Evolutionary conservation across 768 basidiomycete species (phyloP), one percentile per base, ranked within the genome.

Genomic region (Amanita thiersii): DNA sequence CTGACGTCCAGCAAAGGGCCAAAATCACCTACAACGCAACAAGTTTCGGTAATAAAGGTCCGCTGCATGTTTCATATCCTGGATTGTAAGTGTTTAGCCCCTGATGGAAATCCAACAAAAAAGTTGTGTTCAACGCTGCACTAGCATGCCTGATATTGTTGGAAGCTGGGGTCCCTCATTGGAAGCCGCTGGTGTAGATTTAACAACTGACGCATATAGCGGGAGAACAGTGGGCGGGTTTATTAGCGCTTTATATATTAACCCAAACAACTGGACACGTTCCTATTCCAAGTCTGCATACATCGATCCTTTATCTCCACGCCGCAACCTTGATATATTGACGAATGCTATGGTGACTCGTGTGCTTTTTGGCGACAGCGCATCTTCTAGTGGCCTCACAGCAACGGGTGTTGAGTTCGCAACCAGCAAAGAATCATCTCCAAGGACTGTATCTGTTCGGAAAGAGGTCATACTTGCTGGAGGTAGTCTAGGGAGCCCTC

Each of bases 231-330:
- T 68, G 54, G 73, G 78, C 44, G 60, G 64, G 4, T 74, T 73
- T 52, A 65, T 82, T 52, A 66, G 77, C 0, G 69, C 78, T 3
- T 71, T 70, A 4, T 64, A 69, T 5, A 77, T 86, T 53, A 82
- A 82, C 58, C 73, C 75, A 1, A 42, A 63, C 19, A 81, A 80
- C 59, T 74, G 71, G 63, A 79, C 77, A 9, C 70, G 81, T 34
- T 77, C 74, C 1, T 81, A 81, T 59, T 66, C 79, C n/a, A 68
- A 72, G 44, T 70, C 77, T 0, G 80, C 73, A 2, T 81, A 81
- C 63, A 56, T 56, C 20, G 53, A 57, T 35, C 57, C 60, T 20
- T 46, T 52, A 3, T 40, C 55, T 10, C 32, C 46, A 15, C 39
- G 51, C 8, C 29, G 18, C 1, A 58, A 58, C 35, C 49, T 59